These are phyloP conservation scores for Globisporangium iwayamae DNA, from an alignment of 352 stramenopile species.

Conservation along the genomic window DNA sequence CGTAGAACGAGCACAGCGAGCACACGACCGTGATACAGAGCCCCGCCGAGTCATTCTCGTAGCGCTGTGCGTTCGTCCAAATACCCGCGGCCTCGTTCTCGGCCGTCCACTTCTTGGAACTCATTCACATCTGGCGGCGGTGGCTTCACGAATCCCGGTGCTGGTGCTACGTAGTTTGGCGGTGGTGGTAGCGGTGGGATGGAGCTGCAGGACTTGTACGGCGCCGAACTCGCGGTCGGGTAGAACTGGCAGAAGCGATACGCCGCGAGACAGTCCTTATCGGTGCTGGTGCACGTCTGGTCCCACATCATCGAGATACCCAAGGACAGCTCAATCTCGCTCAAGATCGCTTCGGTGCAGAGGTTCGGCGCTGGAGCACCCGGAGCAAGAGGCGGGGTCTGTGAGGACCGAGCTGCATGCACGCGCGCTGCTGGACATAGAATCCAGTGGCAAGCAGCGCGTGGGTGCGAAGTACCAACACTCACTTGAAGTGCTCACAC, in stretches of 20 bases:
- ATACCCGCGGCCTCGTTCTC: slow-evolving; percentile 7
- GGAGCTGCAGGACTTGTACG: slow-evolving; percentile 11
- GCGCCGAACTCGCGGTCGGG: background rate
- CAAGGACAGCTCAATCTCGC: background rate
- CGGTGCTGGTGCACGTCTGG: slow-evolving; percentile 1
- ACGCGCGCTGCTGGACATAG: too few relatives aligned
- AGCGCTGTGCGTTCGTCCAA: slow-evolving; percentile 15
- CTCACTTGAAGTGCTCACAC: too few relatives aligned
- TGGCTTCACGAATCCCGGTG: background rate
- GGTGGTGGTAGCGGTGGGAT: slow-evolving; percentile 1
- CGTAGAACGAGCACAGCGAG: slow-evolving; percentile 15
- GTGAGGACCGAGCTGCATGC: too few relatives aligned
- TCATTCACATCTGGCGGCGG: slow-evolving; percentile 6
- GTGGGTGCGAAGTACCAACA: too few relatives aligned
- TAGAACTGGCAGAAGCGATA: slow-evolving; percentile 17
- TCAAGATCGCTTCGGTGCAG: slow-evolving; percentile 10
- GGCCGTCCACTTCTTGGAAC: slow-evolving; percentile 3
- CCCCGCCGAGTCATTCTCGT: background rate
- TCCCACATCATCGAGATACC: slow-evolving; percentile 18
- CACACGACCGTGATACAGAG: slow-evolving; percentile 10
- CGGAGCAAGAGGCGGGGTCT: background rate
- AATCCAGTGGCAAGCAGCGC: too few relatives aligned
- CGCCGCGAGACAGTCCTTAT: slow-evolving; percentile 10
- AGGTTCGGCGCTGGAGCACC: slow-evolving; percentile 7
- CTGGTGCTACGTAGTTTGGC: slow-evolving; percentile 1